These are phyloP conservation scores for Boletellus emodensis DNA, from an alignment of 768 basidiomycete species.

Conservation along the genomic window DNA sequence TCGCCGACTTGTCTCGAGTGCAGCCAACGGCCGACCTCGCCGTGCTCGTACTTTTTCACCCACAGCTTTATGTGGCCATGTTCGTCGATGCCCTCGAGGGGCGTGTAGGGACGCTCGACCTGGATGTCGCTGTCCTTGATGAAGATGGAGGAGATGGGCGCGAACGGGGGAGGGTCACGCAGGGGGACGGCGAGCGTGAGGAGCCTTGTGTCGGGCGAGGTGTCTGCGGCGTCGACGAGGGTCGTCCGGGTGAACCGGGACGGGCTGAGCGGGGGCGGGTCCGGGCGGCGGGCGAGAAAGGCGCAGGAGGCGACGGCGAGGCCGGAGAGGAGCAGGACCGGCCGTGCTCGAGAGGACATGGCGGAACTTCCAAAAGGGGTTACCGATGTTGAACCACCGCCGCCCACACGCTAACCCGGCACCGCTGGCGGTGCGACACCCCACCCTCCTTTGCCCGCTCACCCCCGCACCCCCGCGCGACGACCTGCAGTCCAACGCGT, in stretches of 20 bases:
- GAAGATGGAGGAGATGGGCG: slow-evolving; percentile 70
- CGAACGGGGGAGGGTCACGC: slow-evolving; percentile 16
- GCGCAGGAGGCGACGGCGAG: slow-evolving; percentile 48
- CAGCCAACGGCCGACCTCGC: slow-evolving; percentile 82
- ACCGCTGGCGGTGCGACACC: slow-evolving; percentile 32
- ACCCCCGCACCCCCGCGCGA: slow-evolving; percentile 5
- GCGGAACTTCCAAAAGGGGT: slow-evolving; percentile 15
- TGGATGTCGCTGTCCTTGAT: slow-evolving; percentile 88
- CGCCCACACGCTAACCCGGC: slow-evolving; percentile 19
- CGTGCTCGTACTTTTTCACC: slow-evolving; percentile 75
- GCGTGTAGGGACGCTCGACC: slow-evolving; percentile 83
- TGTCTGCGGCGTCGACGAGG: slow-evolving; percentile 48
- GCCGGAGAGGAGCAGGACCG: slow-evolving; percentile 32
- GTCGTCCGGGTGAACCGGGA: slow-evolving; percentile 54
- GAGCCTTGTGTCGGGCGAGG: slow-evolving; percentile 59
- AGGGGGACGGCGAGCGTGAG: slow-evolving; percentile 57
- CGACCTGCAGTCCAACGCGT: slow-evolving; percentile 32
- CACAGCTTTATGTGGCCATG: slow-evolving; percentile 70
- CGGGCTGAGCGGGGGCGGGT: slow-evolving; percentile 39
- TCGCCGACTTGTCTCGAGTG: slow-evolving; percentile 67
- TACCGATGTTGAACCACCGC: background rate
- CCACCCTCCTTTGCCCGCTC: slow-evolving; percentile 30
- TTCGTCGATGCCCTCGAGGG: slow-evolving; percentile 64
- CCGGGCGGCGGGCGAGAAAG: slow-evolving; percentile 45
- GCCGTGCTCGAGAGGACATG: slow-evolving; percentile 13